Percentiles rank a stretch among this genome's conserved stretches.
These are phyloP conservation scores for Parachaetomium inaequale DNA, from an alignment of 495 filamentous ascomycete species.

Conservation along the genomic window DNA sequence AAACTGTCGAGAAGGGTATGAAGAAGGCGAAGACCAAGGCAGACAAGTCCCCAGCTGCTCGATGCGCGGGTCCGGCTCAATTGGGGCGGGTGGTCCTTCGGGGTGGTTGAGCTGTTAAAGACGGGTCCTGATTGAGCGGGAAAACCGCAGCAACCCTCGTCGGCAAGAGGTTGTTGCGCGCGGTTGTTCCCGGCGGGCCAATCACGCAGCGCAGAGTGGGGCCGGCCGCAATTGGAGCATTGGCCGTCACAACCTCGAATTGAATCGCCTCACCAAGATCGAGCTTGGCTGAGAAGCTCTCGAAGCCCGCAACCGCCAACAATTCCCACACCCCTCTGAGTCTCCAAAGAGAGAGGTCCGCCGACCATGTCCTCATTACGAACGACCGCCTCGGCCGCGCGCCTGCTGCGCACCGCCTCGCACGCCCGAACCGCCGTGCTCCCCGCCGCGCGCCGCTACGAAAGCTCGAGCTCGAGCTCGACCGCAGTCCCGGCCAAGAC, in stretches of 20 bases:
- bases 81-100: constrained; percentile 22
- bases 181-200: constrained; percentile 32
- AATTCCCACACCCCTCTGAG: not conserved
- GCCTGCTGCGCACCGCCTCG: constrained; percentile 43
- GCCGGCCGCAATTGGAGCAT: constrained; percentile 9
- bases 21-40: constrained; percentile 15
- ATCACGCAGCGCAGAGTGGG: constrained; percentile 24
- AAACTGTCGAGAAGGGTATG: constrained; percentile 20
- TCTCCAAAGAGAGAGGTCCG: not conserved
- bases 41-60: constrained; percentile 9
- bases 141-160: constrained; percentile 27
- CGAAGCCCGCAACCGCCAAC: not conserved
- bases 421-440: constrained; percentile 36
- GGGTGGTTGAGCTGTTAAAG: constrained; percentile 30
- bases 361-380: constrained; percentile 43
- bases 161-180: constrained; percentile 36
- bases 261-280: constrained; percentile 12
- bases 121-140: constrained; percentile 14
- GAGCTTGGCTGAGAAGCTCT: not conserved
- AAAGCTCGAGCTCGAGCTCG: constrained; percentile 33
- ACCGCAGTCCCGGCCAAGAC: constrained; percentile 29
- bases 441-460: constrained; percentile 45
- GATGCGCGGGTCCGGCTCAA: constrained; percentile 23
- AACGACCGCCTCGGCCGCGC: constrained; percentile 37
- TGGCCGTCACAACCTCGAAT: constrained; percentile 12